phyloP scores from a whole-genome alignment of 1,284 basidiomycete genomes.

The Malassezia dermatis region DNA sequence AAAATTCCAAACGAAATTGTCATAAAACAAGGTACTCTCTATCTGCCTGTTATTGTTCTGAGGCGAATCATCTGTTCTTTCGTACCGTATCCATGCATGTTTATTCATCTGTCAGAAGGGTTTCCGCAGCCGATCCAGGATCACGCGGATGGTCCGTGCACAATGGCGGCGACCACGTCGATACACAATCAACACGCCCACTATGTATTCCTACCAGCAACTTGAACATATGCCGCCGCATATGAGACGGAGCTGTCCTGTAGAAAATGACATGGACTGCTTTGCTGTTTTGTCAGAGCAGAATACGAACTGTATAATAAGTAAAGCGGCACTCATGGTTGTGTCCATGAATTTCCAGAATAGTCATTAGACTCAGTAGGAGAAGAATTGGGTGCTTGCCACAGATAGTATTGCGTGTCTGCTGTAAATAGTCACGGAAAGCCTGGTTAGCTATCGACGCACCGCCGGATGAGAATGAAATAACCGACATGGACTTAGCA shows the following conservation, averaged over 20 bases:
- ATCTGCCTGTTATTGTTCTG: no score
- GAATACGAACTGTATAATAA: constrained; percentile 27
- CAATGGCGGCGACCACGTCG: background rate
- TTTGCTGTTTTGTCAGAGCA: constrained; percentile 54
- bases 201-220: background rate
- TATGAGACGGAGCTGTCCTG: constrained; percentile 87
- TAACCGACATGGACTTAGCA: constrained; percentile 64
- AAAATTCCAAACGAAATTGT: no score
- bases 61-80: no score
- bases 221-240: constrained; percentile 66
- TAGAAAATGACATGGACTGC: constrained; percentile 61
- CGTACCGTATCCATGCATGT: no score
- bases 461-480: constrained; percentile 50
- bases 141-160: background rate
- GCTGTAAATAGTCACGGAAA: constrained; percentile 59
- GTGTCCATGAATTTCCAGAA: constrained; percentile 53
- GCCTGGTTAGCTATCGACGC: constrained; percentile 23
- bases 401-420: constrained; percentile 91
- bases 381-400: constrained; percentile 91
- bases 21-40: no score
- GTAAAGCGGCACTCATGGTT: constrained; percentile 28
- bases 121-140: no score
- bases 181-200: no score
- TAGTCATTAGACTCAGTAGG: constrained; percentile 64
- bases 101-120: no score